phyloP scores from a whole-genome alignment of 2,329 filamentous ascomycete genomes.

The Colletotrichum incanum region DNA sequence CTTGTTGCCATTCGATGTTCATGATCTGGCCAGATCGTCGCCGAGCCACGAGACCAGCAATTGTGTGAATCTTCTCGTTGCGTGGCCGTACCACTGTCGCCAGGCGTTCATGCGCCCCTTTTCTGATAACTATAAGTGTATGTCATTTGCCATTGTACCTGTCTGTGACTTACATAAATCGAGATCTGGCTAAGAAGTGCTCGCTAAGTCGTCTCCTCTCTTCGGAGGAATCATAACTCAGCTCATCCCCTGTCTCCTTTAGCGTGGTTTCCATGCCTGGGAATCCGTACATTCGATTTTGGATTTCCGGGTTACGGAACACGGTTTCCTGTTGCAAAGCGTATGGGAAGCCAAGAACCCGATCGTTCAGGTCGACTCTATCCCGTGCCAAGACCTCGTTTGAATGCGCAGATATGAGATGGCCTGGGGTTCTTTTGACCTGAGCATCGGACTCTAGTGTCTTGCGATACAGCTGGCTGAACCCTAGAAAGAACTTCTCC shows the following conservation, averaged over 20 bases:
- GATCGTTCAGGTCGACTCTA: constrained; percentile 7
- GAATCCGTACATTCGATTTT: not conserved
- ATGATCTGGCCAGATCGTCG: constrained; percentile 33
- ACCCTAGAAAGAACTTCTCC: constrained; percentile 23
- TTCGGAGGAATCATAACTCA: not conserved
- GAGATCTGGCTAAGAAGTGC: not conserved
- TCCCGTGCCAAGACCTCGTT: constrained; percentile 11
- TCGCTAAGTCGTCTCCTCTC: not conserved
- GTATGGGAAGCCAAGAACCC: constrained; percentile 3
- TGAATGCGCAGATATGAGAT: not conserved
- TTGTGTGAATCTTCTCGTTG: constrained; percentile 3
- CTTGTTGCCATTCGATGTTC: constrained; percentile 32
- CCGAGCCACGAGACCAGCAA: constrained; percentile 24
- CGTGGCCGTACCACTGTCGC: not conserved
- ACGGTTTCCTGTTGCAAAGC: constrained; percentile 4
- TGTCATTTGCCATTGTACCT: not conserved
- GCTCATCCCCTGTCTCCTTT: too few species aligned
- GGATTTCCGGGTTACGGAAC: not conserved
- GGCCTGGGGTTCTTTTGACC: not conserved
- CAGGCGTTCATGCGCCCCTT: constrained; percentile 14
- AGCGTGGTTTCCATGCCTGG: not conserved
- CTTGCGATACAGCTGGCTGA: not conserved
- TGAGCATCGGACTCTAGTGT: not conserved
- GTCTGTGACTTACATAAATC: constrained; percentile 5
- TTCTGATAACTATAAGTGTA: not conserved